Conservation (phyloP, 805 yeast genomes). For the Wickerhamiella kurtzmanii region DNA sequence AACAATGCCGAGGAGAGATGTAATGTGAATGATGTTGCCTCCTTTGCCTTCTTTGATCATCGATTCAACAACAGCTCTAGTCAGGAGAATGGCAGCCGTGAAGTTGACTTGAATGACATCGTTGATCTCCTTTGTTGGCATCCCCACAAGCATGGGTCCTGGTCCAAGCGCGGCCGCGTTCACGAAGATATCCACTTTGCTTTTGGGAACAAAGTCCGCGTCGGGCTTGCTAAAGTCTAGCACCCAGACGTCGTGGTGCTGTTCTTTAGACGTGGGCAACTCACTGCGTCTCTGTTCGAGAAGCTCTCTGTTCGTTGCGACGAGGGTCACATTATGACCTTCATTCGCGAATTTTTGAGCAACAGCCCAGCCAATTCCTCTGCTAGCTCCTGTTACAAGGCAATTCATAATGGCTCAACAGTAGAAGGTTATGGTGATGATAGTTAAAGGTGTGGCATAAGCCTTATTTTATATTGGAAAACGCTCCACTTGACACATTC, state of each 20-base stretch:
- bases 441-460: background rate
- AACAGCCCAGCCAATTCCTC: slow-evolving; percentile 51
- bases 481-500: too few relatives aligned
- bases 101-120: slow-evolving; percentile 43
- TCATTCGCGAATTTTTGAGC: slow-evolving; percentile 36
- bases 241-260: slow-evolving; percentile 12
- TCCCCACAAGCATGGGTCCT: slow-evolving; percentile 34
- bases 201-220: slow-evolving; percentile 1
- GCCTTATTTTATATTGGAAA: background rate
- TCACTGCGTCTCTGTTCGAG: slow-evolving; percentile 24
- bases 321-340: slow-evolving; percentile 42
- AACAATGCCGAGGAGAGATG: slow-evolving; percentile 41
- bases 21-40: slow-evolving; percentile 42
- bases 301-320: slow-evolving; percentile 34
- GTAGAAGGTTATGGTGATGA: background rate
- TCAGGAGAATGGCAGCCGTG: slow-evolving; percentile 44
- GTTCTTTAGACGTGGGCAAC: slow-evolving; percentile 5
- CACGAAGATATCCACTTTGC: slow-evolving; percentile 33
- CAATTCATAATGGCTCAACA: slow-evolving; percentile 7
- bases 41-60: slow-evolving; percentile 32
- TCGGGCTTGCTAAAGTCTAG: slow-evolving; percentile 12
- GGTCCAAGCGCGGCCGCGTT: slow-evolving; percentile 52
- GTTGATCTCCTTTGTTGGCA: slow-evolving; percentile 31
- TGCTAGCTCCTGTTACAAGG: slow-evolving; percentile 53
- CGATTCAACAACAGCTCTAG: slow-evolving; percentile 38